Evolutionary conservation across 169 alveolate genomes (phyloP).

Genomic region (Babesia ovata): DNA sequence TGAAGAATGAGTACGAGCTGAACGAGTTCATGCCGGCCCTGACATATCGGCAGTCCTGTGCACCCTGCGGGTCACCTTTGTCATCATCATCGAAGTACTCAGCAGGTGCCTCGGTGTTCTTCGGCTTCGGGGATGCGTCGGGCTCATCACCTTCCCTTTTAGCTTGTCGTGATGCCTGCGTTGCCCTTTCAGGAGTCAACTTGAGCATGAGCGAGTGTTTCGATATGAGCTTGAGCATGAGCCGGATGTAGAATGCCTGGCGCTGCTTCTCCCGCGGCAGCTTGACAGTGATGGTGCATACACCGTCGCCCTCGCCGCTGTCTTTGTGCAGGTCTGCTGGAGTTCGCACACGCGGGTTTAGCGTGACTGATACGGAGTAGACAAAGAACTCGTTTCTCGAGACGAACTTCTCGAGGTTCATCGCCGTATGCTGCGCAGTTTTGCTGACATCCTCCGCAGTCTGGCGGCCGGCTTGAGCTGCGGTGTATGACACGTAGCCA

Average conservation of each 20-base stretch:
- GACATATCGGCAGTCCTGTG: conserved; percentile 21
- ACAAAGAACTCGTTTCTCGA: conserved; percentile 65
- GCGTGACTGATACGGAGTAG: conserved; percentile 55
- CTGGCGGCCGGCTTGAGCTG: conserved; percentile 17
- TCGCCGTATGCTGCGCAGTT: conserved; percentile 20
- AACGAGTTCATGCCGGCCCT: conserved; percentile 25
- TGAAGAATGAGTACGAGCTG: conserved; percentile 60
- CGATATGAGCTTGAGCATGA: conserved; percentile 54
- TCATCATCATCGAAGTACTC: conserved; percentile 58
- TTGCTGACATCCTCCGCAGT: conserved; percentile 21
- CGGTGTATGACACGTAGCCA: neutral
- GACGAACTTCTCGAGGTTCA: conserved; percentile 41
- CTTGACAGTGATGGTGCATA: conserved; percentile 68
- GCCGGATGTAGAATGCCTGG: conserved; percentile 46
- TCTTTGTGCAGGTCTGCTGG: conserved; percentile 30
- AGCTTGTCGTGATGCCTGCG: neutral
- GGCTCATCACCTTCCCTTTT: neutral
- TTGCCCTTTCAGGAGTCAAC: conserved; percentile 33
- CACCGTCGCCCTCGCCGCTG: conserved; percentile 63
- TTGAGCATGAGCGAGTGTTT: conserved; percentile 46
- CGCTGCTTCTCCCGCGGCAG: conserved; percentile 53
- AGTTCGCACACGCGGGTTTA: conserved; percentile 40
- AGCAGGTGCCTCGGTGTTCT: conserved; percentile 46
- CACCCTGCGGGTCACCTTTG: conserved; percentile 22
- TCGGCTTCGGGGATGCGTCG: conserved; percentile 10